Conservation (phyloP, 2,329 filamentous ascomycete species). For the Chrysoporthe austroafricana region DNA sequence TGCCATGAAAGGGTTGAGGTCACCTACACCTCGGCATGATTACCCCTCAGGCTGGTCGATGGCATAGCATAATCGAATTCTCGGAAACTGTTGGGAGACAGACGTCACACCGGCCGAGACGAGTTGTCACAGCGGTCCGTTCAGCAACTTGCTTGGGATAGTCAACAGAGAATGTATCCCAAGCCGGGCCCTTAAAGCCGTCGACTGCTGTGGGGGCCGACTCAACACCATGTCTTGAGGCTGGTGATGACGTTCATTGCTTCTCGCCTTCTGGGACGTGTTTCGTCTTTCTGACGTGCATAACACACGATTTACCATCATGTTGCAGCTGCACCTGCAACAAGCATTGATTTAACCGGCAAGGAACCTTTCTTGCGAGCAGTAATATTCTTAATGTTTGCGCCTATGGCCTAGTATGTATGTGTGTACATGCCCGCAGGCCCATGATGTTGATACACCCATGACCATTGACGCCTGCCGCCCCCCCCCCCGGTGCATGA, state of each 20-base stretch:
- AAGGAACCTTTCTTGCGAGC: background rate
- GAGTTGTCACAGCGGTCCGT: too few relatives aligned
- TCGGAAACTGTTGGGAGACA: background rate
- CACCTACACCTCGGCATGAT: too few relatives aligned
- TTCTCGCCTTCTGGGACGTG: background rate
- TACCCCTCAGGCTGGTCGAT: too few relatives aligned
- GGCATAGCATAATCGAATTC: too few relatives aligned
- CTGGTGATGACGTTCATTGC: background rate
- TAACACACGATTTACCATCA: background rate
- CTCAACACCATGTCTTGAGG: too few relatives aligned
- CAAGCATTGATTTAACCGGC: background rate
- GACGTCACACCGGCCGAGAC: background rate
- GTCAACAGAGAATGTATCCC: too few relatives aligned
- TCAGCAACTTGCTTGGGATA: too few relatives aligned
- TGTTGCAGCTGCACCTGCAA: background rate
- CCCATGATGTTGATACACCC: background rate
- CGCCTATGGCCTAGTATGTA: background rate
- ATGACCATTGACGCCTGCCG: background rate
- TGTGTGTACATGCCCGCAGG: background rate
- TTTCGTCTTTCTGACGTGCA: background rate
- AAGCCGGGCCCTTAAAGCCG: too few relatives aligned
- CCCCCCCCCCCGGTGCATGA: background rate
- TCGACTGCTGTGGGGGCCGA: too few relatives aligned
- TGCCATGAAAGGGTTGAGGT: background rate
- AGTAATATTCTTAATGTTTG: background rate